Conservation (phyloP, 352 stramenopile species). For the Halophytophthora polymorphica region DNA sequence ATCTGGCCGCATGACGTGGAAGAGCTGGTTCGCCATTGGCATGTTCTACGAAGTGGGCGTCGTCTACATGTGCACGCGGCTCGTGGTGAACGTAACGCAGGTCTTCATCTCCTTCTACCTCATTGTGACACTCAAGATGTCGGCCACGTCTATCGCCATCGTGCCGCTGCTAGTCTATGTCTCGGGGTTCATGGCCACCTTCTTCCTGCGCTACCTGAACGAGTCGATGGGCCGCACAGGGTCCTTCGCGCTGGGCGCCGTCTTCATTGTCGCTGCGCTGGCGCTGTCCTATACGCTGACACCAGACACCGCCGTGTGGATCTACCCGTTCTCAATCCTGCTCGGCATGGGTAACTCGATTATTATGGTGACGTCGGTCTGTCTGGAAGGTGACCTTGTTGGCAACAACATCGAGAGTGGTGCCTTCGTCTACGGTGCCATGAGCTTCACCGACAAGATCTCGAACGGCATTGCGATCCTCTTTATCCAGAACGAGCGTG, state of each 20-base stretch:
- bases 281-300: constrained; percentile 59
- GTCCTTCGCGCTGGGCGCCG: constrained; percentile 61
- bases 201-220: constrained; percentile 75
- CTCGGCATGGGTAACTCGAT: constrained; percentile 84
- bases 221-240: constrained; percentile 61
- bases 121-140: constrained; percentile 85
- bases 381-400: constrained; percentile 76
- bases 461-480: constrained; percentile 81
- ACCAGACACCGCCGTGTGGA: constrained; percentile 53
- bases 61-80: constrained; percentile 86
- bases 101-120: constrained; percentile 88
- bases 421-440: constrained; percentile 83
- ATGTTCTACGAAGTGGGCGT: constrained; percentile 88
- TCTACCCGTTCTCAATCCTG: constrained; percentile 69
- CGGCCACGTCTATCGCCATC: constrained; percentile 77
- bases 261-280: constrained; percentile 51
- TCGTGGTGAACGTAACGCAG: constrained; percentile 85
- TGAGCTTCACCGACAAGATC: constrained; percentile 89
- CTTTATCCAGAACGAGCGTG: constrained; percentile 77
- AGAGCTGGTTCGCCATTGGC: constrained; percentile 63
- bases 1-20: constrained; percentile 62
- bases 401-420: constrained; percentile 81
- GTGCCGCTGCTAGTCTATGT: constrained; percentile 83
- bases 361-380: constrained; percentile 87
- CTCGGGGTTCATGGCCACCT: constrained; percentile 76